These are phyloP conservation scores for Aspergillus nidulans DNA, from an alignment of 495 filamentous ascomycete genomes.

Conservation along the genomic window DNA sequence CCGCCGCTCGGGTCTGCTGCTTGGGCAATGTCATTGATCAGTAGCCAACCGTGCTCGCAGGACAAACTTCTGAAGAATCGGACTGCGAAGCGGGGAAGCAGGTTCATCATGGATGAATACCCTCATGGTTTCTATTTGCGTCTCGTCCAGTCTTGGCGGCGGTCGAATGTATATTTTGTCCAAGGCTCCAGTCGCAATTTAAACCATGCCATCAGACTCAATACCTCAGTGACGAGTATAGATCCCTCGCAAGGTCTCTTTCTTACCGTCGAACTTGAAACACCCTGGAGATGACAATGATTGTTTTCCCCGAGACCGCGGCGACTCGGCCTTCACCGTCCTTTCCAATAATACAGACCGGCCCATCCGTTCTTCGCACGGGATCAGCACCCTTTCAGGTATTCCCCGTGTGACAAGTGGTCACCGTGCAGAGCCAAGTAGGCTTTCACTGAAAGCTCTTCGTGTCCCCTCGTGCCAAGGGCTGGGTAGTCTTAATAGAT, in stretches of 20 bases:
- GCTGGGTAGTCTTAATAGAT: background rate
- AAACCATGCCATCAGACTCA: background rate
- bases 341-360: background rate
- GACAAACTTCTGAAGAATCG: conserved; percentile 14
- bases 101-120: background rate
- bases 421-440: conserved; percentile 19
- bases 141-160: background rate
- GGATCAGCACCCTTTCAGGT: background rate
- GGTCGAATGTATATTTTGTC: background rate
- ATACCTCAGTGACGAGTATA: background rate
- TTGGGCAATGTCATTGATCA: conserved; percentile 15
- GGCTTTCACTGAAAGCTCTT: conserved; percentile 2
- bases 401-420: conserved; percentile 16
- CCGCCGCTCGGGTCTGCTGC: conserved; percentile 12
- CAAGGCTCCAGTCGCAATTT: background rate
- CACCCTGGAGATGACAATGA: background rate
- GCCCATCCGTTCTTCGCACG: background rate
- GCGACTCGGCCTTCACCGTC: conserved; percentile 9
- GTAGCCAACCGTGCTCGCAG: background rate
- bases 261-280: background rate
- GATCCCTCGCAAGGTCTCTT: background rate
- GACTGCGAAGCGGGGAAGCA: background rate
- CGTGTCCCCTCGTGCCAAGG: conserved; percentile 7
- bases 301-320: background rate
- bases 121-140: conserved; percentile 10